Percentiles rank a stretch among this genome's conserved stretches.
These are phyloP conservation scores for Tulasnella calospora DNA, from an alignment of 768 basidiomycete species.

Conservation along the genomic window DNA sequence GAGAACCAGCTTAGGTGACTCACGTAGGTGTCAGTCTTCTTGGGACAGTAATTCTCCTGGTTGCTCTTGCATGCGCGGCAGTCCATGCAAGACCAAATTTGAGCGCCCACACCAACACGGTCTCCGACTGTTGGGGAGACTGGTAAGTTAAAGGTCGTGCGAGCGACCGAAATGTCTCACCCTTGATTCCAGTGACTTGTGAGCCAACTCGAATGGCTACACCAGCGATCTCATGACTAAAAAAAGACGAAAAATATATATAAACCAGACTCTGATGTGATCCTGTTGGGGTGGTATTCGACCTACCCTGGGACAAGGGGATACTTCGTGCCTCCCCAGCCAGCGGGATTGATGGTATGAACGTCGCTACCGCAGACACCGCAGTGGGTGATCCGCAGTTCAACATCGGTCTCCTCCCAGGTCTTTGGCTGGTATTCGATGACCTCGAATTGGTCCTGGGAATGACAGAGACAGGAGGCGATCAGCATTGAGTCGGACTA, in stretches of 20 bases:
- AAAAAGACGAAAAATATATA: constrained; percentile 21
- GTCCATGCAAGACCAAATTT: constrained; percentile 49
- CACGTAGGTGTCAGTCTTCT: constrained; percentile 44
- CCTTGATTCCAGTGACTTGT: constrained; percentile 50
- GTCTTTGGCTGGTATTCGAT: constrained; percentile 49
- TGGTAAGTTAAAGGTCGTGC: not conserved
- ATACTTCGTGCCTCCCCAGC: constrained; percentile 38
- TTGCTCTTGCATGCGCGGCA: constrained; percentile 49
- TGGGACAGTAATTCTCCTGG: constrained; percentile 55
- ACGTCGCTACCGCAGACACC: constrained; percentile 53
- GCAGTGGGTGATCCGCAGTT: constrained; percentile 50
- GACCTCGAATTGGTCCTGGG: constrained; percentile 28
- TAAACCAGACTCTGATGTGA: not conserved
- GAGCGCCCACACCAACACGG: constrained; percentile 50
- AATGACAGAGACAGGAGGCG: not conserved
- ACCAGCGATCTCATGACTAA: constrained; percentile 56
- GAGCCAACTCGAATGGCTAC: constrained; percentile 50
- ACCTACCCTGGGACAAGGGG: constrained; percentile 25
- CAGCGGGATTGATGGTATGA: constrained; percentile 42
- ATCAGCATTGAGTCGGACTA: not conserved
- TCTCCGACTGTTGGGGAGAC: constrained; percentile 41
- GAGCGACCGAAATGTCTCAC: not conserved
- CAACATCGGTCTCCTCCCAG: constrained; percentile 51
- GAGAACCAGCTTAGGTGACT: not conserved
- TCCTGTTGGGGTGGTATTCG: not conserved